Percentiles rank a stretch among this genome's conserved stretches.
These are phyloP conservation scores for Fomitopsis palustris DNA, from an alignment of 1,284 basidiomycete genomes.

Conservation along the genomic window DNA sequence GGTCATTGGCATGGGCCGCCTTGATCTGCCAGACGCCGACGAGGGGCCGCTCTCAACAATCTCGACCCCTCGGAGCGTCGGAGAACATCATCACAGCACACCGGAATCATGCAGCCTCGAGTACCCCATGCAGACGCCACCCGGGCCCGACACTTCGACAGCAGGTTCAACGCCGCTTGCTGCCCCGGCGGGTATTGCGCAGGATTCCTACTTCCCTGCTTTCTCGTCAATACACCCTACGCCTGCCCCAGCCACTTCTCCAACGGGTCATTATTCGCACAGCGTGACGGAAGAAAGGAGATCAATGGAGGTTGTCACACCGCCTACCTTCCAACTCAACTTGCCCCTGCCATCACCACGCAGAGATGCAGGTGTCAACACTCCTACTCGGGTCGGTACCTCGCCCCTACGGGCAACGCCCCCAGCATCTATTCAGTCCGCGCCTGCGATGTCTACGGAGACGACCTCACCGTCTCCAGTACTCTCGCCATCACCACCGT, in stretches of 20 bases:
- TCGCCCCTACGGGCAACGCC: slow-evolving; percentile 1
- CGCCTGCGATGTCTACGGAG: neutral
- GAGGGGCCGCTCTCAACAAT: slow-evolving; percentile 3
- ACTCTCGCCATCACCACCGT: neutral
- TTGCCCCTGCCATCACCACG: slow-evolving; percentile 2
- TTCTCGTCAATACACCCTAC: neutral
- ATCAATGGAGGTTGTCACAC: neutral
- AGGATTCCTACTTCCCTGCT: slow-evolving; percentile 4
- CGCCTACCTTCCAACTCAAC: neutral
- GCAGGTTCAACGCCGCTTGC: slow-evolving; percentile 8
- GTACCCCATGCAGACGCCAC: neutral
- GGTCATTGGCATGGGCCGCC: slow-evolving; percentile 82
- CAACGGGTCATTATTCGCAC: neutral
- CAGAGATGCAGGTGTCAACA: neutral
- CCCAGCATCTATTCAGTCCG: neutral
- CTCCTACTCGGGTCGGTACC: slow-evolving; percentile 1
- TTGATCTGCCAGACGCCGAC: slow-evolving; percentile 44
- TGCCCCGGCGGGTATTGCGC: neutral
- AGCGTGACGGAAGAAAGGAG: neutral
- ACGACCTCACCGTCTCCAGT: neutral
- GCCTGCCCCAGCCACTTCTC: neutral
- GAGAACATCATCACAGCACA: neutral
- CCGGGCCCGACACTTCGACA: slow-evolving; percentile 2
- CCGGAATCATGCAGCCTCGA: neutral
- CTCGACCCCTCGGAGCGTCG: slow-evolving; percentile 6